Evolutionary conservation across 257 asterid species (phyloP), one percentile per base, ranked within the genome.

Genomic region (Marsdenia floribunda): DNA sequence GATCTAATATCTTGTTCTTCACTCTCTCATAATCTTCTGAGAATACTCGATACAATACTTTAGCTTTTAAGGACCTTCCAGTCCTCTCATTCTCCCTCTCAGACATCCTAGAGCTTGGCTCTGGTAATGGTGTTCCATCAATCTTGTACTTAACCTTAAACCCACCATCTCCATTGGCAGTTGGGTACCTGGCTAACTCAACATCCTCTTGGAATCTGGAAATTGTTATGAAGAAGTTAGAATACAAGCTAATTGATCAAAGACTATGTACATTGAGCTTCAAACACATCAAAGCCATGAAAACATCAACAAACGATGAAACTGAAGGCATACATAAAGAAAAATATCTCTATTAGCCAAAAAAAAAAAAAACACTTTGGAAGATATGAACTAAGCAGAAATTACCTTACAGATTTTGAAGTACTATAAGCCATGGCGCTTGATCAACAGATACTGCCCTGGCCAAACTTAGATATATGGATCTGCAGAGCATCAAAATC

Each of bases 11-110:
- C 87, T 84, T 87, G 74, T 58, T 86, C 88, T 89, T 81, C 68
- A 85, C 97, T 54, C 92, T 82, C 61, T 89, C 97, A 33, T 90
- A 94, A 40, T 94, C 99, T 83, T 94, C 99, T 4, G 99, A 94
- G 82, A 93, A 93, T 0, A 93, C 97, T 37, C 98, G 86, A 16
- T 96, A 93, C 7, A 93, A 59, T 26, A 90, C 96, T 81, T 88
- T 91, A 50, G 94, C 88, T 77, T 87, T 90, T 74, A 93, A 80
- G 16, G 96, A 90, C 72, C 74, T 86, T 11, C 85, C 86, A 21
- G 77, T 72, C 59, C 64, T 83, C 19, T 58, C 71, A 57, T 26
- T 37, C 71, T 66, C 80, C 54, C 77, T 86, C 21, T 83, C 87
- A 22, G 46, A 74, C 78, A 75, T 88, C 66, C 83, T 80, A 52